Conservation (phyloP, 2,329 filamentous ascomycete genomes). For the Ascomycota sp. region DNA sequence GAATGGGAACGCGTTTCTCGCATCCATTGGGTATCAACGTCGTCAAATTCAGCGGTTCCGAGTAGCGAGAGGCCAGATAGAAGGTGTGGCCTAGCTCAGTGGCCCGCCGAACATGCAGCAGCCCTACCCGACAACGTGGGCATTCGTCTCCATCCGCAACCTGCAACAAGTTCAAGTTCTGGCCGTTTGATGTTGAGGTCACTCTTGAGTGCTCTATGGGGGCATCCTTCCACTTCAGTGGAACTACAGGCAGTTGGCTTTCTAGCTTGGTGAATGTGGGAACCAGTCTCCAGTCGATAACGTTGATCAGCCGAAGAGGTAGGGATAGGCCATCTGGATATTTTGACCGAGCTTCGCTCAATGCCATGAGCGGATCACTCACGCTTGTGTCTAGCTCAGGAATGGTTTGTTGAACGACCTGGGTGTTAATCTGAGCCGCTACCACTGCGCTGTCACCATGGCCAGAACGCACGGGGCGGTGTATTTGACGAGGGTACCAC, state of each 20-base stretch:
- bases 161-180: conserved; percentile 38
- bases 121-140: conserved; percentile 43
- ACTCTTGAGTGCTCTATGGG: conserved; percentile 5
- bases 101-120: conserved; percentile 45
- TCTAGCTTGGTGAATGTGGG: conserved; percentile 7
- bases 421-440: conserved; percentile 21
- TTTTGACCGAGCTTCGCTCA: conserved; percentile 18
- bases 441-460: conserved; percentile 6
- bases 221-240: conserved; percentile 3
- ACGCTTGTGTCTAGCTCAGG: conserved; percentile 53
- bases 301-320: conserved; percentile 10
- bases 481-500: conserved; percentile 39
- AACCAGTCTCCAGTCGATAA: conserved; percentile 14
- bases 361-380: conserved; percentile 34
- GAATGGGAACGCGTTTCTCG: conserved; percentile 30
- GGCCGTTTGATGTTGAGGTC: conserved; percentile 15
- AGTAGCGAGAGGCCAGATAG: conserved; percentile 78
- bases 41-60: conserved; percentile 45
- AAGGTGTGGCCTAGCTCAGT: conserved; percentile 94
- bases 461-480: too few species aligned
- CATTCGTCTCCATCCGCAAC: conserved; percentile 51
- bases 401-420: conserved; percentile 44
- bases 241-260: conserved; percentile 8
- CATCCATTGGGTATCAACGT: conserved; percentile 22
- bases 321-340: conserved; percentile 1